Evolutionary conservation across 1,284 basidiomycete genomes (phyloP).

Genomic region (Ganoderma meredithae): DNA sequence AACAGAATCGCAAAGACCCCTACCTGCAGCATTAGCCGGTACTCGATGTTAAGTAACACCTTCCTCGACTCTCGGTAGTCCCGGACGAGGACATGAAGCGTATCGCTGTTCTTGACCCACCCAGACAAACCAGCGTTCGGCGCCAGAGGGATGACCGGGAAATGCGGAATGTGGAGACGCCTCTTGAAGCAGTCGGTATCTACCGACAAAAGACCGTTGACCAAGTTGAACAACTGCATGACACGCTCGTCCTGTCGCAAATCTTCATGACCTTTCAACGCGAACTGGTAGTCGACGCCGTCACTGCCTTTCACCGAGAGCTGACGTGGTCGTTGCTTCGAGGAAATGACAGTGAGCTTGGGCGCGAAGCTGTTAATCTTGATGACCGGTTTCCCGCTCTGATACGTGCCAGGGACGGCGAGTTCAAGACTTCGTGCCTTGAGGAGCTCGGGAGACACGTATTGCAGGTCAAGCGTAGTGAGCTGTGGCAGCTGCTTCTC

Average conservation of each 20-base stretch:
- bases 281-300: constrained; percentile 93
- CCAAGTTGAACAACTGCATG: constrained; percentile 98
- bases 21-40: constrained; percentile 96
- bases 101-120: constrained; percentile 98
- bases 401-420: constrained; percentile 94
- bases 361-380: constrained; percentile 87
- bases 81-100: constrained; percentile 97
- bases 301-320: constrained; percentile 92
- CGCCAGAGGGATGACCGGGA: constrained; percentile 93
- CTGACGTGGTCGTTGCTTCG: constrained; percentile 97
- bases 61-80: constrained; percentile 96
- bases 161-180: constrained; percentile 93
- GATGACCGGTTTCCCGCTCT: constrained; percentile 88
- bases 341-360: constrained; percentile 92
- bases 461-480: constrained; percentile 95
- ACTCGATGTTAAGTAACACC: constrained; percentile 98
- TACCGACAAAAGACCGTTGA: constrained; percentile 93
- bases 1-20: neutral
- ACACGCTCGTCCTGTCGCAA: constrained; percentile 98
- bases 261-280: constrained; percentile 95
- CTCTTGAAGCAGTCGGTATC: constrained; percentile 98
- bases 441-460: constrained; percentile 93
- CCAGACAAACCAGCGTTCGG: constrained; percentile 96
- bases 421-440: constrained; percentile 92
- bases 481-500: constrained; percentile 93